Percentiles rank a stretch among this genome's conserved stretches.
Conservation (phyloP, 75 land plant genomes). For the Sequoiadendron giganteum region DNA sequence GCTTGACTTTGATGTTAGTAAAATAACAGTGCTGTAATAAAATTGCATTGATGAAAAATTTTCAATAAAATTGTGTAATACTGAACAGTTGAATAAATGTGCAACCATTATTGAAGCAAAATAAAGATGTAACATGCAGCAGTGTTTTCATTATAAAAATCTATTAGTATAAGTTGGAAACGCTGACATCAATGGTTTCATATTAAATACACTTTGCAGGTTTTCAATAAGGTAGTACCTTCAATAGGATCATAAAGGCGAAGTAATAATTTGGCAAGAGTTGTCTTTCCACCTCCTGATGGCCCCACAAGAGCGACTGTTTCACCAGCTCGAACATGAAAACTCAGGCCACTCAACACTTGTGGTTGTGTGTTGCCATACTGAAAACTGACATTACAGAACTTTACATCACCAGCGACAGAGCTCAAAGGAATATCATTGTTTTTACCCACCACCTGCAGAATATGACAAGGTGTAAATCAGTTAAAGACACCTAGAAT, state of each 20-base stretch:
- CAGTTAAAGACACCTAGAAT: constrained; percentile 2
- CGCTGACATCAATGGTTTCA: neutral
- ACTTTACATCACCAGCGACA: constrained; percentile 77
- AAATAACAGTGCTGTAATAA: neutral
- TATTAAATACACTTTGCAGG: neutral
- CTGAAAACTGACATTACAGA: constrained; percentile 61
- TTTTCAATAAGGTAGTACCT: constrained; percentile 35
- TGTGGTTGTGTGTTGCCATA: constrained; percentile 52
- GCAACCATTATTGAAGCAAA: neutral
- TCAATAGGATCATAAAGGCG: constrained; percentile 84
- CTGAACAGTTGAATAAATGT: neutral
- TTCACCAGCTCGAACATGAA: constrained; percentile 81
- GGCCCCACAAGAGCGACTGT: constrained; percentile 91
- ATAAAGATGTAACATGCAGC: neutral
- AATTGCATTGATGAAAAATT: neutral
- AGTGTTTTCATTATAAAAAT: neutral
- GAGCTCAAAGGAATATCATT: constrained; percentile 40
- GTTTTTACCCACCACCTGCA: constrained; percentile 61
- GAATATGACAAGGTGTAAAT: neutral
- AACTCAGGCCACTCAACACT: constrained; percentile 59
- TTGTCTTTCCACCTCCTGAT: constrained; percentile 97
- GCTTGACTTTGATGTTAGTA: neutral
- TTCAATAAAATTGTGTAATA: neutral
- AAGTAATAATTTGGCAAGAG: constrained; percentile 81
- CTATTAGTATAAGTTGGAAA: neutral